phyloP scores from a whole-genome alignment of 768 basidiomycete genomes.

The Boletus rubescentipes region DNA sequence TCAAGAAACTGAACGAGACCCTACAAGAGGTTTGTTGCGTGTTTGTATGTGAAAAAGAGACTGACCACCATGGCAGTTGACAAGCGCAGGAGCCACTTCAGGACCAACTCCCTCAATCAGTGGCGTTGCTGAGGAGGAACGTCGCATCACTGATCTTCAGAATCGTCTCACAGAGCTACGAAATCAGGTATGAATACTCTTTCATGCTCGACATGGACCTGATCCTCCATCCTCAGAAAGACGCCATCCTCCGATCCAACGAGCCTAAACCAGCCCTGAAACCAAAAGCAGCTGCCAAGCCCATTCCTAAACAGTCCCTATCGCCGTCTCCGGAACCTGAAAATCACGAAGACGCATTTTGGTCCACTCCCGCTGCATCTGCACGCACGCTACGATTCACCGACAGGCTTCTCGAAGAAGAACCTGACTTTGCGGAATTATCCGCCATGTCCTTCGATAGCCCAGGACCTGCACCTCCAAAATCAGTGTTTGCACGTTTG shows the following conservation, averaged over 20 bases:
- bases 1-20: constrained; percentile 34
- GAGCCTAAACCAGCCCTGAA: constrained; percentile 10
- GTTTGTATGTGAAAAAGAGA: constrained; percentile 2
- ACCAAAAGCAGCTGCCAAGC: constrained; percentile 12
- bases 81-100: constrained; percentile 9
- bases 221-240: constrained; percentile 24
- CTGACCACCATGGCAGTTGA: constrained; percentile 13
- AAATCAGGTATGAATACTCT: constrained; percentile 33
- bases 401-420: constrained; percentile 62
- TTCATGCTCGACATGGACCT: neutral
- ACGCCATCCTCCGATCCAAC: constrained; percentile 25
- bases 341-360: constrained; percentile 57
- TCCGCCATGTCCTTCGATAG: constrained; percentile 47
- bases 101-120: constrained; percentile 28
- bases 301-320: constrained; percentile 11
- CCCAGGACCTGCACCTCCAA: constrained; percentile 38
- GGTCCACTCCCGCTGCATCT: constrained; percentile 55
- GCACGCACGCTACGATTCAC: constrained; percentile 63
- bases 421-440: constrained; percentile 55
- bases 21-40: constrained; percentile 39
- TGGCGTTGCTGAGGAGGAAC: constrained; percentile 40
- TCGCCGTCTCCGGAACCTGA: constrained; percentile 27
- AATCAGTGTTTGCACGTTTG: constrained; percentile 30
- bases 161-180: constrained; percentile 41
- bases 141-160: constrained; percentile 42